Conservation (phyloP, 2,329 filamentous ascomycete genomes). For the Alternaria sp. region DNA sequence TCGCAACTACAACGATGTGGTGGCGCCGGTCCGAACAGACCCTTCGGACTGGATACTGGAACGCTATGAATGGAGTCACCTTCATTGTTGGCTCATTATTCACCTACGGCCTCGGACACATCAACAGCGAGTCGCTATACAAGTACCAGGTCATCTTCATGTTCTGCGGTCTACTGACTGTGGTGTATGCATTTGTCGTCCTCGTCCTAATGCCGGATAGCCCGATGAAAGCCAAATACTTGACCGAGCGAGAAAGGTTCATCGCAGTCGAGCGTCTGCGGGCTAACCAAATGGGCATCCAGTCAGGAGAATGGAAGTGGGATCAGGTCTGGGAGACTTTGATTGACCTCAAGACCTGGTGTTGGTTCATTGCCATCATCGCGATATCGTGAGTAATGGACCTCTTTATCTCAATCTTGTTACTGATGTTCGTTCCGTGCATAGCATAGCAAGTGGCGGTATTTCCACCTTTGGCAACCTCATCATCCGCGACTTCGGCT, state of each 20-base stretch:
- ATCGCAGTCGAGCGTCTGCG: constrained; percentile 28
- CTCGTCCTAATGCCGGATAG: constrained; percentile 53
- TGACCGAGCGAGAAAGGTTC: constrained; percentile 24
- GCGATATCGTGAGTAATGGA: constrained; percentile 25
- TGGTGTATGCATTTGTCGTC: constrained; percentile 51
- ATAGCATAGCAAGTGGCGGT: constrained; percentile 65
- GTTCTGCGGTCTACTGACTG: constrained; percentile 53
- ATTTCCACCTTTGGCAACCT: constrained; percentile 66
- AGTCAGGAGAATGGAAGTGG: constrained; percentile 81
- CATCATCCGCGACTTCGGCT: constrained; percentile 63
- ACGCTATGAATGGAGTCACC: constrained; percentile 66
- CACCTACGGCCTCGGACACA: constrained; percentile 63
- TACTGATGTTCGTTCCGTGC: neutral
- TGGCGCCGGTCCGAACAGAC: constrained; percentile 65
- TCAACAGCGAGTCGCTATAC: constrained; percentile 52
- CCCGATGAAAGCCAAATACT: constrained; percentile 46
- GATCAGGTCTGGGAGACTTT: constrained; percentile 51
- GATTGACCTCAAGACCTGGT: constrained; percentile 39
- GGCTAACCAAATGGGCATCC: constrained; percentile 56
- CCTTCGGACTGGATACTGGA: constrained; percentile 62
- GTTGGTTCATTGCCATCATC: constrained; percentile 63
- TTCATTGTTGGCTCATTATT: constrained; percentile 63
- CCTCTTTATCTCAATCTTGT: constrained; percentile 39
- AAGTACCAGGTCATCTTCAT: constrained; percentile 56
- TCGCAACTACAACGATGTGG: constrained; percentile 67